phyloP scores from a whole-genome alignment of 257 asterid species.

The Verbascum thapsus region DNA sequence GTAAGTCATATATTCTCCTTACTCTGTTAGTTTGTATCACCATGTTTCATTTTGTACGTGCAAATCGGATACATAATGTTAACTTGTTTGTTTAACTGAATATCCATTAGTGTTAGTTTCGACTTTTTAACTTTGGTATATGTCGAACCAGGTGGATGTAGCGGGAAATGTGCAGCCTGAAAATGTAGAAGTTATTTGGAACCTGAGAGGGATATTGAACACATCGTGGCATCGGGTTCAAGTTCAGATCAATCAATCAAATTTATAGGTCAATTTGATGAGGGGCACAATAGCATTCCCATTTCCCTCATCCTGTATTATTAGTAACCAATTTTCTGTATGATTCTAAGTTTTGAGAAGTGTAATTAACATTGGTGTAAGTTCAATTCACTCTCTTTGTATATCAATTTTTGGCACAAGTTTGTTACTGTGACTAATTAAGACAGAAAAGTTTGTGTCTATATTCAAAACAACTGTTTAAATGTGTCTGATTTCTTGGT shows the following conservation, averaged over 20 bases:
- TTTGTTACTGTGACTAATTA: too few species aligned
- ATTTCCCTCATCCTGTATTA: too few species aligned
- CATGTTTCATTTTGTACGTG: not conserved
- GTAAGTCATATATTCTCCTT: constrained; percentile 40
- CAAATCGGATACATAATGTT: not conserved
- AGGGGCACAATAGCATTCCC: not conserved
- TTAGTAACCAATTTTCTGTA: too few species aligned
- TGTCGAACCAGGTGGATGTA: constrained; percentile 60
- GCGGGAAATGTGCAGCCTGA: constrained; percentile 88
- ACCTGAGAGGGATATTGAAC: constrained; percentile 86
- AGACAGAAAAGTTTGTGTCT: too few species aligned
- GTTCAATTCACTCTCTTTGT: too few species aligned
- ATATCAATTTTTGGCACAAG: too few species aligned
- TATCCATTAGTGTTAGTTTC: too few species aligned
- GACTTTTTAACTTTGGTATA: not conserved
- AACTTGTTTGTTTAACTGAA: too few species aligned
- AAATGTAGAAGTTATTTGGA: constrained; percentile 72
- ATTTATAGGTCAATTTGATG: constrained; percentile 37
- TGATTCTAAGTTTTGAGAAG: too few species aligned
- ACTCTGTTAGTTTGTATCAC: not conserved
- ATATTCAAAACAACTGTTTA: too few species aligned
- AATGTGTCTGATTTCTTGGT: too few species aligned
- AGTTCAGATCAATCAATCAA: constrained; percentile 56
- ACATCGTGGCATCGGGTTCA: constrained; percentile 87
- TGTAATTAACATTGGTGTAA: too few species aligned